phyloP scores from a whole-genome alignment of 2,329 filamentous ascomycete species.

The Ilyonectria mors-panacis region DNA sequence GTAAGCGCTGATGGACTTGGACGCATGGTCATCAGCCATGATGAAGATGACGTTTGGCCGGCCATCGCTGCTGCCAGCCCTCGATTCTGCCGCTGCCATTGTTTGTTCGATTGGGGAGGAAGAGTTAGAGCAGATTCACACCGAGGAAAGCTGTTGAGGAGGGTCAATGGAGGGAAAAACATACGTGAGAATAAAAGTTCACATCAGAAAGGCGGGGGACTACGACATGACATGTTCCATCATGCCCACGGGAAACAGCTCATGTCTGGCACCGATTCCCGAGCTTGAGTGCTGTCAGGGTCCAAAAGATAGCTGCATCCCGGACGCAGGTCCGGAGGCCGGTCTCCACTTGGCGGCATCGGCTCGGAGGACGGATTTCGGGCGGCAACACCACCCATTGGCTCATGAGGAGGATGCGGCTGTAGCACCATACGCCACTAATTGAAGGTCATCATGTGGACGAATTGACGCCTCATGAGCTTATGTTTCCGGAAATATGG shows the following conservation, averaged over 20 bases:
- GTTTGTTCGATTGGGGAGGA: neutral
- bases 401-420: neutral
- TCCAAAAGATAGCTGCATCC: conserved; percentile 8
- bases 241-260: conserved; percentile 9
- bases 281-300: conserved; percentile 31
- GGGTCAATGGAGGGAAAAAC: neutral
- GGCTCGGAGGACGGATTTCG: conserved; percentile 31
- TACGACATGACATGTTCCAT: conserved; percentile 14
- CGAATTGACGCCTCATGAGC: neutral
- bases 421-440: neutral
- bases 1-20: conserved; percentile 64
- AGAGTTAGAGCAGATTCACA: neutral
- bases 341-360: conserved; percentile 27
- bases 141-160: neutral
- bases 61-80: conserved; percentile 3
- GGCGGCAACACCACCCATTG: conserved; percentile 27
- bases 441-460: neutral
- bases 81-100: conserved; percentile 22
- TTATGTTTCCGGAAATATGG: conserved; percentile 16
- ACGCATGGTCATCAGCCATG: conserved; percentile 69
- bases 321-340: conserved; percentile 29
- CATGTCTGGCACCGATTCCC: conserved; percentile 31
- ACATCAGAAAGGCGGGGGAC: conserved; percentile 8
- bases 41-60: conserved; percentile 60
- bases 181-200: neutral